A percentile compares a stretch with the other conserved stretches of the same genome.
phyloP scores from a whole-genome alignment of 2,329 filamentous ascomycete species.

The Neoascochyta sp. region DNA sequence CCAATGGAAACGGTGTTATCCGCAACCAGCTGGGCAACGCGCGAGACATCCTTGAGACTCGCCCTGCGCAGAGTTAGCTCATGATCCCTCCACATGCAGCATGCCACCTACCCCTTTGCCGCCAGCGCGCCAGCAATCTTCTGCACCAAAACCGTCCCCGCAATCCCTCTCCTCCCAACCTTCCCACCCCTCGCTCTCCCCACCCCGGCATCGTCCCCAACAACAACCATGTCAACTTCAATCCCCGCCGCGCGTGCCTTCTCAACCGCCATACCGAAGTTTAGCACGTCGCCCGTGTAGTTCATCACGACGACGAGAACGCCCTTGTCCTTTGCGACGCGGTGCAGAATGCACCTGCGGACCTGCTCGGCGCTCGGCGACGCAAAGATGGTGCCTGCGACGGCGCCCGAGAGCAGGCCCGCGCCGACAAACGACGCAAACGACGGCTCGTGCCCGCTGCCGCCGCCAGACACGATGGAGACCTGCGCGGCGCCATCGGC shows the following conservation, averaged over 20 bases:
- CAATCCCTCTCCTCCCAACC: constrained; percentile 85
- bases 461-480: constrained; percentile 81
- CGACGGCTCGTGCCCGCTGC: constrained; percentile 84
- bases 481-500: constrained; percentile 52
- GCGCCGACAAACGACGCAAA: constrained; percentile 82
- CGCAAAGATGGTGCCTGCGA: constrained; percentile 84
- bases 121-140: constrained; percentile 86
- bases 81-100: not conserved
- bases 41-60: constrained; percentile 65
- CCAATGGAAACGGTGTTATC: constrained; percentile 81
- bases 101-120: constrained; percentile 55
- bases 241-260: constrained; percentile 80
- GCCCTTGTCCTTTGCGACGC: constrained; percentile 68
- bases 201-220: constrained; percentile 89
- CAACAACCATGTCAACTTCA: constrained; percentile 81
- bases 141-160: constrained; percentile 84
- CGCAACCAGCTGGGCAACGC: constrained; percentile 67
- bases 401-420: constrained; percentile 74
- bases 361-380: constrained; percentile 80
- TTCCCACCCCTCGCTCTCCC: constrained; percentile 80
- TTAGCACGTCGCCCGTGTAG: constrained; percentile 73
- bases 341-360: constrained; percentile 66
- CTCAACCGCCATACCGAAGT: constrained; percentile 91
- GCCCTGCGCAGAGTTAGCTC: constrained; percentile 30
- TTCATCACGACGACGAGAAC: constrained; percentile 94